These are phyloP conservation scores for Wickerhamiella australiensis DNA, from an alignment of 805 yeast species.

Conservation along the genomic window DNA sequence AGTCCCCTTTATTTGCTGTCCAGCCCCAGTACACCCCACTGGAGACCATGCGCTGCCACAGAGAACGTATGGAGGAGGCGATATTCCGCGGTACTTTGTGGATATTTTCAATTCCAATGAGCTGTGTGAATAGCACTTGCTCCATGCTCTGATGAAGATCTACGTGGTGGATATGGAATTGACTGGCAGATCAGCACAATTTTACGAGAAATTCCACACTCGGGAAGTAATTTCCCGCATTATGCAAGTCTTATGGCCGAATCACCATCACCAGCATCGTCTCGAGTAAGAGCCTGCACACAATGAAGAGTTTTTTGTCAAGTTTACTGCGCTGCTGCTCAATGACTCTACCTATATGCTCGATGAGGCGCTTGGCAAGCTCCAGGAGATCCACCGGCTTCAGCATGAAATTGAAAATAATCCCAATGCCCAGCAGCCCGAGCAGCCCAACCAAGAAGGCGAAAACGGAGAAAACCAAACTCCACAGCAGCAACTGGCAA, in stretches of 20 bases:
- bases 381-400: conserved; percentile 62
- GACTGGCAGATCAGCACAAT: conserved; percentile 90
- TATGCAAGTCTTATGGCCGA: conserved; percentile 72
- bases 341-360: conserved; percentile 86
- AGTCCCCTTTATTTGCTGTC: conserved; percentile 40
- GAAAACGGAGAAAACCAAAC: conserved; percentile 27
- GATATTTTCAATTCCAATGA: conserved; percentile 51
- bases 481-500: conserved; percentile 35
- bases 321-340: conserved; percentile 87
- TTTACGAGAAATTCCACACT: conserved; percentile 88
- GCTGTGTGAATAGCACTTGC: conserved; percentile 49
- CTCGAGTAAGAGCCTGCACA: conserved; percentile 53
- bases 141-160: conserved; percentile 76
- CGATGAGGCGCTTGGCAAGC: conserved; percentile 77
- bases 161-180: conserved; percentile 93
- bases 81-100: conserved; percentile 53
- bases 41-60: conserved; percentile 41
- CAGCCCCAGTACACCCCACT: conserved; percentile 37
- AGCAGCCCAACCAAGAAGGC: conserved; percentile 46
- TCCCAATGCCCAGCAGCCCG: conserved; percentile 16
- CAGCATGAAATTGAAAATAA: conserved; percentile 34
- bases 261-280: conserved; percentile 54
- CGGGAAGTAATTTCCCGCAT: conserved; percentile 78
- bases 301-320: conserved; percentile 72
- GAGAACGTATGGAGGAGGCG: conserved; percentile 30